phyloP scores from a whole-genome alignment of 129 eudicot species.

The Tagetes patula region DNA sequence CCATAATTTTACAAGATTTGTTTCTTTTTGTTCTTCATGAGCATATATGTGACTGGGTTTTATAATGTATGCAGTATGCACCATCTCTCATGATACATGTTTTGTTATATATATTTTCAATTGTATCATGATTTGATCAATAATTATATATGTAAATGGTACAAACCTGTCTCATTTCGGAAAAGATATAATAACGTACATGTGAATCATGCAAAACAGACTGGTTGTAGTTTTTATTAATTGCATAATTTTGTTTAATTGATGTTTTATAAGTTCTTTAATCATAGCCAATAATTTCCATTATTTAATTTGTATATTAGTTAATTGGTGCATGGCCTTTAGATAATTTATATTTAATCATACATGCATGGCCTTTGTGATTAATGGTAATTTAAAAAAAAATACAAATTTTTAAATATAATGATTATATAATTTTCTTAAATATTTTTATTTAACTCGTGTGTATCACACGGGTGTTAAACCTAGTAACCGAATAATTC shows the following conservation, averaged over 20 bases:
- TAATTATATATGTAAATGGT: slow-evolving; percentile 1
- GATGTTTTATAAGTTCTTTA: background rate
- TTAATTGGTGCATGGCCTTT: background rate
- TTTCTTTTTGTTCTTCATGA: background rate
- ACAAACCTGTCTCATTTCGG: background rate
- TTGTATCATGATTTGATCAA: slow-evolving; percentile 8
- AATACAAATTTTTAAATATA: too few species aligned
- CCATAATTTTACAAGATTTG: slow-evolving; percentile 18
- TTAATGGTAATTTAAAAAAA: too few species aligned
- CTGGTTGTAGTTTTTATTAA: background rate
- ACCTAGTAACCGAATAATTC: too few species aligned
- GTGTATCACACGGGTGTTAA: too few species aligned
- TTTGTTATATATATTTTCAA: background rate
- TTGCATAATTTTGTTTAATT: background rate
- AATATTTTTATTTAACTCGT: too few species aligned
- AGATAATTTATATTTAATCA: background rate
- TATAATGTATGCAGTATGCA: background rate
- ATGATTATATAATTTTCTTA: too few species aligned
- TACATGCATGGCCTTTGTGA: too few species aligned
- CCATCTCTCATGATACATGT: background rate
- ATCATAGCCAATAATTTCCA: background rate
- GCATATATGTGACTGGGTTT: background rate
- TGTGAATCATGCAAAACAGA: background rate
- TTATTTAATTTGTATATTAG: background rate
- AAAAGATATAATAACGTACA: background rate